Base-by-base conservation (phyloP, 345 rosid species). In the Bruguiera parviflora region DNA sequence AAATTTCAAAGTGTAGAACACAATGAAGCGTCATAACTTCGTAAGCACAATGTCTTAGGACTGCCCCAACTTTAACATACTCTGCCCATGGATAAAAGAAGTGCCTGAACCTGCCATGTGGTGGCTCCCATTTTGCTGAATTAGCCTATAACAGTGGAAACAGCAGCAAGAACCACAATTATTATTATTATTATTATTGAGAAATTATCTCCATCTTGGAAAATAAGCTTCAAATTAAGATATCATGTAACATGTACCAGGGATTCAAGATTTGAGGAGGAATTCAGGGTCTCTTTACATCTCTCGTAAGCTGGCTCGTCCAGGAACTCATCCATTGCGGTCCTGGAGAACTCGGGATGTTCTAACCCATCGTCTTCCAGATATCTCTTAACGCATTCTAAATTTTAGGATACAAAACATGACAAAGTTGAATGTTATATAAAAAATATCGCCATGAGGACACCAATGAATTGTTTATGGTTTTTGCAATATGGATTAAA, bases 11-110 rank as follows among this genome's bases (percentile, higher is more conserved):
- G 73, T 84, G 93, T 27, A 84, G 80, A 53, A 88, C 87, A 61
- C 93, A 89, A 65, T 84, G 93, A 69, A 86, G 86, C 18, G 93
- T 86, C 93, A 86, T 86, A 70, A 88, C 89, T 70, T 88, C 89
- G 53, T 84, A 84, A 56, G 90, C 88, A 73, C 90, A 88, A 58
- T 82, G 82, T 68, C 83, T 63, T 27, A 86, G 66, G 63, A 80
- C 85, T 16, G 84, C 83, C 39, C 89, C 94, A n/a, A 86, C 94
- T 72, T 84, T 86, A 43, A 86, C 91, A 56, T 86, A 86, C 73
- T 84, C 87, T 8, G 88, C 72, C 94, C 94, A 88, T 55, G 94
- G 89, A 68, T 86, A 84, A 66, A 80, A 82, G 78, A 84, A 86
- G 75, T 80, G 87, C 22, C 69, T 58, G 71, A 86, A 84, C 73